Base-by-base conservation (phyloP, 306 rosid species). In the Vachellia pachyceras region DNA sequence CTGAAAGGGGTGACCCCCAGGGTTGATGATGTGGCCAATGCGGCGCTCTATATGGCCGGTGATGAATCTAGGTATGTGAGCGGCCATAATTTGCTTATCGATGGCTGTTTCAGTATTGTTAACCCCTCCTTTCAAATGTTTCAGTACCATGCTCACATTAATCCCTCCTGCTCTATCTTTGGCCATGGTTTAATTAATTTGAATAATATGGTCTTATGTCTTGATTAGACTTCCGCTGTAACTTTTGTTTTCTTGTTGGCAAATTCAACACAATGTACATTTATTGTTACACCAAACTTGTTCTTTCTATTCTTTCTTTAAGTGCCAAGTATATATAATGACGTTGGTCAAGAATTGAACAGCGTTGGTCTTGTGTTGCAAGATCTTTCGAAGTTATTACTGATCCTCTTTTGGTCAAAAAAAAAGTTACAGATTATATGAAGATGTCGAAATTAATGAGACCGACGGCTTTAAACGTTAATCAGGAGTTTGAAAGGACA, bases 1-100 rank as follows among this genome's bases (percentile, higher is more conserved):
- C 71, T 95, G 2, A 95, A 92, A 65, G 88, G 89, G 0, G 90
- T 89, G 17, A 92, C 87, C 0, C 90, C 90, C 3, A 90, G 87
- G 73, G 83, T 83, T 1, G 94, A 91, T 9, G 95, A 95, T 83
- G 90, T 92, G 10, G 98, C 98, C 0, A 92, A 92, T 78, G 97
- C 97, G 0, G 95, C 94, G 20, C 87, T 95, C 18, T 95, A 78
- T 78, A 88, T 95, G 77, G 98, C 92, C 0, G 83, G 91, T 68
- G 95, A 88, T 82, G 95, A 95, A 41, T 89, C 88, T 0, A 88
- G 81, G 83, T 92, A 92, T 33, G 85, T 95, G 18, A 95, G 98
- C 75, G 98, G 97, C 3, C 97, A 92, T 44, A 92, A 92, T 72
- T 82, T 95, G 81, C 84, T 86, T 15, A 86, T 92, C 0, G 97